Evolutionary conservation across 2,329 filamentous ascomycete species (phyloP).

Genomic region (Diplodia seriata): DNA sequence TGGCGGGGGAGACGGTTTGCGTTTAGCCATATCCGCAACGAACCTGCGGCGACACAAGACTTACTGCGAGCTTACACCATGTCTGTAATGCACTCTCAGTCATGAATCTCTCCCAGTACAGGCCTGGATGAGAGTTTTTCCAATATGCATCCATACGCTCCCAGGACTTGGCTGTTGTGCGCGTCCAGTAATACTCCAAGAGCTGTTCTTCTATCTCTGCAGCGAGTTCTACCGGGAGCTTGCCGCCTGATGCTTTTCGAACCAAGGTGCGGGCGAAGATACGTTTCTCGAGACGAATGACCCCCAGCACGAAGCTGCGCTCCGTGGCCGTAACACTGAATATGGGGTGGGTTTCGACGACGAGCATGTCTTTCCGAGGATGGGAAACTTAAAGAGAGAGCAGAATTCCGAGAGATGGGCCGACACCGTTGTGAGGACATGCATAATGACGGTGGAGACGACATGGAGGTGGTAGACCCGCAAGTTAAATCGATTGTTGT

Average conservation of each 20-base stretch:
- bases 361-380: not conserved
- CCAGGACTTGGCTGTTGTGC: slow-evolving; percentile 10
- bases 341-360: slow-evolving; percentile 13
- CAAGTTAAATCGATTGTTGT: slow-evolving; percentile 1
- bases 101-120: slow-evolving; percentile 28
- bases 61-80: slow-evolving; percentile 25
- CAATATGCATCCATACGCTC: slow-evolving; percentile 12
- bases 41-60: not conserved
- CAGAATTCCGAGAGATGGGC: not conserved
- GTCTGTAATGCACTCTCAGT: slow-evolving; percentile 3
- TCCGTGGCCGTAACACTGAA: slow-evolving; percentile 19
- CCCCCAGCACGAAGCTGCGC: slow-evolving; percentile 19
- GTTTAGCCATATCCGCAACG: not conserved
- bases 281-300: slow-evolving; percentile 19
- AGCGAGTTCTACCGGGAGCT: not conserved
- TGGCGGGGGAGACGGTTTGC: not conserved
- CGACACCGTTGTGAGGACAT: too few relatives aligned
- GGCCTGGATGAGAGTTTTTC: not conserved
- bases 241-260: not conserved
- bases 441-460: not conserved
- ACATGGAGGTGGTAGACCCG: not conserved
- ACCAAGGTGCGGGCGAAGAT: not conserved
- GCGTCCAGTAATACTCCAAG: slow-evolving; percentile 14
- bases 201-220: slow-evolving; percentile 1
- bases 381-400: not conserved